Conservation (phyloP, 106 monocot species). For the Apostasia shenzhenica region DNA sequence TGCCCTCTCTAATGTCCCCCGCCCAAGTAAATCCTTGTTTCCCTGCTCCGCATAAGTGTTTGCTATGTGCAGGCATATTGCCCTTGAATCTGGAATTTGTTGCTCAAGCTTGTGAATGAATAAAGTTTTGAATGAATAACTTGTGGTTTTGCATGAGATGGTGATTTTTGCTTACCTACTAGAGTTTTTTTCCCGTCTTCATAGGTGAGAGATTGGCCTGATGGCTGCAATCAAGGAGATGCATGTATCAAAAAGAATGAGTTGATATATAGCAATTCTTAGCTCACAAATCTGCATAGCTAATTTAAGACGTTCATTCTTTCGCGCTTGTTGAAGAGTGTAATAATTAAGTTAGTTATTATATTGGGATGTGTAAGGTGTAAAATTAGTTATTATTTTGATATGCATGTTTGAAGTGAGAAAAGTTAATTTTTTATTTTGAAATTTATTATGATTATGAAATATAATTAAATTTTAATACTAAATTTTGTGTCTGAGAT, state of each 20-base stretch:
- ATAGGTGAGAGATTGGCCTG: conserved; percentile 18
- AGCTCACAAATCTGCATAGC: background rate
- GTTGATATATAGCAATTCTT: background rate
- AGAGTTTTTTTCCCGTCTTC: conserved; percentile 8
- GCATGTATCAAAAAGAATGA: too few relatives aligned
- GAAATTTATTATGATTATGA: background rate
- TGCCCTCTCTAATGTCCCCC: conserved; percentile 31
- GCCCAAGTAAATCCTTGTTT: conserved; percentile 33
- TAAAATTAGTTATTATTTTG: too few relatives aligned
- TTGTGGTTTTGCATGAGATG: background rate
- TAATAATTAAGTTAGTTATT: too few relatives aligned
- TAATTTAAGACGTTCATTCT: too few relatives aligned
- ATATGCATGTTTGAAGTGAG: too few relatives aligned
- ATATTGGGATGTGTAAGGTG: too few relatives aligned
- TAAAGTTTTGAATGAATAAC: background rate
- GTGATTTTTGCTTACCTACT: conserved; percentile 10
- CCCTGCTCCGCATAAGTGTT: conserved; percentile 40
- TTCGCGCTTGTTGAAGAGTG: too few relatives aligned
- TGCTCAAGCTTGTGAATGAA: background rate
- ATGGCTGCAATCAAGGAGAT: conserved; percentile 2
- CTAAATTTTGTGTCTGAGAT: too few relatives aligned
- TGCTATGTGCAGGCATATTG: conserved; percentile 30
- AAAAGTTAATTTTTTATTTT: background rate
- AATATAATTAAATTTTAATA: background rate
- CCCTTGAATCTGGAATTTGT: conserved; percentile 30